These are phyloP conservation scores for Mrakia frigida DNA, from an alignment of 768 basidiomycete genomes.

Conservation along the genomic window DNA sequence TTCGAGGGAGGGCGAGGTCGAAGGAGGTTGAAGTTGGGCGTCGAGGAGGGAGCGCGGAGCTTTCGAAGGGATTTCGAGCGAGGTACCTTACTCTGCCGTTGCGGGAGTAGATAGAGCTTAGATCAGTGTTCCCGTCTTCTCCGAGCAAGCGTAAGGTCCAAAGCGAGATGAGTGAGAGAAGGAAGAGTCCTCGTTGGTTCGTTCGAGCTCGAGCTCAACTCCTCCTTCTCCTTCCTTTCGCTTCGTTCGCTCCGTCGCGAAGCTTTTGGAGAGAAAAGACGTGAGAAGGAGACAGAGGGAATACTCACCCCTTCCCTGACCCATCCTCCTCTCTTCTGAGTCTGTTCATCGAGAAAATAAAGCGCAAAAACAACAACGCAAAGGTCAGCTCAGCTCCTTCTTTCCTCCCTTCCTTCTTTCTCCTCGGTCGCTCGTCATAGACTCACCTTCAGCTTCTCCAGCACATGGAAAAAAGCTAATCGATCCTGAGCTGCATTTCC, in stretches of 20 bases:
- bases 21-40: background rate
- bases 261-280: no score
- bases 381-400: background rate
- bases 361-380: background rate
- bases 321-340: slow-evolving; percentile 95
- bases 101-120: background rate
- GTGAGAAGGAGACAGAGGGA: background rate
- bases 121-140: no score
- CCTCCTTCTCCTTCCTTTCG: background rate
- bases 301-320: slow-evolving; percentile 65
- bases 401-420: background rate
- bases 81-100: slow-evolving; percentile 26
- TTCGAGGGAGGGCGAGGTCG: background rate
- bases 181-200: background rate
- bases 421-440: no score
- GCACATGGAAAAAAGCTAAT: slow-evolving; percentile 32
- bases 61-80: slow-evolving; percentile 20
- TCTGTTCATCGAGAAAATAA: slow-evolving; percentile 50
- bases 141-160: no score
- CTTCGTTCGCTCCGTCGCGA: background rate
- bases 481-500: slow-evolving; percentile 24
- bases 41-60: background rate
- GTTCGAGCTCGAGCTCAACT: background rate
- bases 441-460: slow-evolving; percentile 31
- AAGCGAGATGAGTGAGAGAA: background rate